Evolutionary conservation across 768 basidiomycete genomes (phyloP), one percentile per base, ranked within the genome.

Genomic region (Amanita phalloides): DNA sequence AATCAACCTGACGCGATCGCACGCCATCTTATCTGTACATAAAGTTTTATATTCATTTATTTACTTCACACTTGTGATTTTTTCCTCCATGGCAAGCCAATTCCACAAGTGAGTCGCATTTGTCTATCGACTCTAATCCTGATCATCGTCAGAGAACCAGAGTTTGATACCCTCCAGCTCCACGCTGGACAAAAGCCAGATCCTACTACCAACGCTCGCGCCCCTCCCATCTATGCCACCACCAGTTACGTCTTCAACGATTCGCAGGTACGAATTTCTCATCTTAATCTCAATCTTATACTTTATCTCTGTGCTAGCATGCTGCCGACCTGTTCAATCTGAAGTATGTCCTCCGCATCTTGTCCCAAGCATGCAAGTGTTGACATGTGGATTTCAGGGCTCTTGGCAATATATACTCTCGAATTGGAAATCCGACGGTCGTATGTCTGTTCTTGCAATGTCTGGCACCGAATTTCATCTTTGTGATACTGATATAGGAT

Each of bases 91-190:
- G 68, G 61, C 68, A 54, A 62, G 60, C 49, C 61, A 64, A 50
- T 71, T 71, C 64, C 64, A 70, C 64, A 68, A 64, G 71, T 68
- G 39, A 47, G 62, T 13, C n/a, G 9, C 32, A 14, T 2, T 17
- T 51, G 37, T 28, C 7, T 8, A n/a, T 45, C 28, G 4, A 30
- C 3, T 6, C 8, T 21, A 14, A 28, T 21, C 37, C 37, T 41
- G n/a, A 46, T 11, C 20, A 38, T 33, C 17, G 43, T 2, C 36
- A 77, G 76, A 65, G 69, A 71, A 58, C 84, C 84, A 45, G 83
- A 86, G 60, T 88, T 89, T 58, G 86, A 90, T 59, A 89, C 86
- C 1, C 70, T 90, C 44, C 86, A 88, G 64, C 71, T 90, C 4
- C 88, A 91, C 61, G 88, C 80, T 14, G 88, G 88, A 1, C 82